Percentiles rank a stretch among this genome's conserved stretches.
Conservation (phyloP, 805 yeast genomes). For the Kurtzmaniella fragi region DNA sequence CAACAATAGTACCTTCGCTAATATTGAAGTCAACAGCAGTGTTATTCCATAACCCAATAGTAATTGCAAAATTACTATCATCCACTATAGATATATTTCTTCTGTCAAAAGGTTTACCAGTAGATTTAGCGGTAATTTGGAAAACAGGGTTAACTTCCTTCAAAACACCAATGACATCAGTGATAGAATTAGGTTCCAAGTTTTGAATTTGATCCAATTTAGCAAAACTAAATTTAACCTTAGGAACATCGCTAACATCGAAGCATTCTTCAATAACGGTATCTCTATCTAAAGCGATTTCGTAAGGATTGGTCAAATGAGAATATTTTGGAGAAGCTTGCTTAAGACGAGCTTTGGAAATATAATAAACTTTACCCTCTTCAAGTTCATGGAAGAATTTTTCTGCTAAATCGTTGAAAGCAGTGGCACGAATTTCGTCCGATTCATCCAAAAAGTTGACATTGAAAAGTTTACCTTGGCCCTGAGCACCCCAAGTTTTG, state of each 20-base stretch:
- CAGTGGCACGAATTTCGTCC: conserved; percentile 94
- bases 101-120: conserved; percentile 90
- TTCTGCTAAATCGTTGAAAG: conserved; percentile 83
- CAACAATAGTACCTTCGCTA: conserved; percentile 79
- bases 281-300: conserved; percentile 75
- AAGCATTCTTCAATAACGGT: conserved; percentile 66
- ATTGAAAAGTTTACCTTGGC: conserved; percentile 86
- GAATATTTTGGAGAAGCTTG: conserved; percentile 85
- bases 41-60: conserved; percentile 87
- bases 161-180: conserved; percentile 86
- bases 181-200: conserved; percentile 62
- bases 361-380: conserved; percentile 85
- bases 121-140: conserved; percentile 77
- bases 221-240: conserved; percentile 69
- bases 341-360: conserved; percentile 75
- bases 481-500: conserved; percentile 80
- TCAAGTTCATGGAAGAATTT: conserved; percentile 68
- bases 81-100: conserved; percentile 87
- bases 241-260: conserved; percentile 68
- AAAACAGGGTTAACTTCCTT: conserved; percentile 69
- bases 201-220: conserved; percentile 62
- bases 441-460: conserved; percentile 89
- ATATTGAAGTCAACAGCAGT: conserved; percentile 72
- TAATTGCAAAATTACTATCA: conserved; percentile 68
- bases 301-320: conserved; percentile 82